Base-by-base conservation (phyloP, 108 stramenopile species). In the Parmales sp. region DNA sequence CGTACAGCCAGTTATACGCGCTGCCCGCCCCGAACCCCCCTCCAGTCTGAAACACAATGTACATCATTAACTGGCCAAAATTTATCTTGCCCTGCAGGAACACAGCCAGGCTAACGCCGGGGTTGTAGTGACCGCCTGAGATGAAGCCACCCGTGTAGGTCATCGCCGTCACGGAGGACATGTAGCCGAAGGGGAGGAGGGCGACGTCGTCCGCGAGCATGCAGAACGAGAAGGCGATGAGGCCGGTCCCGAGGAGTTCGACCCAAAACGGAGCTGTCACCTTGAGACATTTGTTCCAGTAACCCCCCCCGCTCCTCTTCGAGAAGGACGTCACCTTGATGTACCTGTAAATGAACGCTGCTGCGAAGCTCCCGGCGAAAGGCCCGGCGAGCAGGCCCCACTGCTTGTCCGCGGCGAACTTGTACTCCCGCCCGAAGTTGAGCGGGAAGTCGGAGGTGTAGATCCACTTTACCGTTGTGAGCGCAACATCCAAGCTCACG, bases 171-270 rank as follows among this genome's bases (percentile, higher is more conserved):
- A 34, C 36, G 31, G 36, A 34, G 26, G 31, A 28, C 54, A 60
- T 60, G 54, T 60, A 60, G 28, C 2, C 54, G 54, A 34, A 28
- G 16, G 20, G 3, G 9, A 60, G 26, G n/a, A n/a, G n/a, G n/a
- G n/a, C n/a, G n/a, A n/a, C n/a, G n/a, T n/a, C n/a, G n/a, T n/a
- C n/a, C n/a, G n/a, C n/a, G n/a, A n/a, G n/a, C n/a, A n/a, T n/a
- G n/a, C n/a, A n/a, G 31, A 28, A 60, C 9, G 71, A 68, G 38
- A 65, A 74, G n/a, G 72, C 74, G 31, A 78, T 26, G 28, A 75
- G 38, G 65, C 38, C 71, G 8, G 78, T 75, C 34, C 74, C 74
- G 19, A 78, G 22, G 22, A 48, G 8, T 60, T 78, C 78, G n/a
- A 75, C 63, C 11, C 74, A 16, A 51, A 73, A 78, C 26, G 74